phyloP scores from a whole-genome alignment of 208 protist genomes.

The Trypanosoma boissoni region DNA sequence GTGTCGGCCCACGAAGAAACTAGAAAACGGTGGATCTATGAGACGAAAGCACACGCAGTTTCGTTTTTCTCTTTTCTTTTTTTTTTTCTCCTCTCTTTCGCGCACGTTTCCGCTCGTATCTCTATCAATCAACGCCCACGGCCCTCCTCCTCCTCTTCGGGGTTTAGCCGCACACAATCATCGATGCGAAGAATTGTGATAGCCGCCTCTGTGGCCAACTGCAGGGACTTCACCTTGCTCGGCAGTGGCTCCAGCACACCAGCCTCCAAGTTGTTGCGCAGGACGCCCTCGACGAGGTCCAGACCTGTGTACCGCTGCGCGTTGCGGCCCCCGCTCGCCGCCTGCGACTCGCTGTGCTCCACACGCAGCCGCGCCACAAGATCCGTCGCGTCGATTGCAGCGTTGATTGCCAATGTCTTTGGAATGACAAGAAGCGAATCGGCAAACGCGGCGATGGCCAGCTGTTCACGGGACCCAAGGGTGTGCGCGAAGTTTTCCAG shows the following conservation, averaged over 20 bases:
- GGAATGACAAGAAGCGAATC: slow-evolving; percentile 98
- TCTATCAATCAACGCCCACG: slow-evolving; percentile 19
- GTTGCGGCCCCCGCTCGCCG: slow-evolving; percentile 40
- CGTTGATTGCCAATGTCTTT: slow-evolving; percentile 98
- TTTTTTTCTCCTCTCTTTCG: neutral
- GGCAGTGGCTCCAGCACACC: slow-evolving; percentile 99
- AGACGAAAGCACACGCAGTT: neutral
- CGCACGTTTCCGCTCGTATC: neutral
- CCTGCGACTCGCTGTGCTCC: slow-evolving; percentile 87
- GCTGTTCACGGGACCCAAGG: slow-evolving; percentile 97
- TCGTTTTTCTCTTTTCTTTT: slow-evolving; percentile 3
- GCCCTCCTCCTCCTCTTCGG: slow-evolving; percentile 70
- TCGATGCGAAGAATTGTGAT: slow-evolving; percentile 99
- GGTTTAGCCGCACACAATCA: slow-evolving; percentile 98
- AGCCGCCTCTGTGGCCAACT: slow-evolving; percentile 99
- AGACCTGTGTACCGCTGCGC: slow-evolving; percentile 88
- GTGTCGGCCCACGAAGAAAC: neutral
- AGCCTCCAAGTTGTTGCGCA: slow-evolving; percentile 96
- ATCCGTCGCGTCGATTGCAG: slow-evolving; percentile 98
- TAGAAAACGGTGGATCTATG: neutral
- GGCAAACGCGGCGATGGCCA: slow-evolving; percentile 98
- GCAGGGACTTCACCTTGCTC: slow-evolving; percentile 98
- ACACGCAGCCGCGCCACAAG: slow-evolving; percentile 98
- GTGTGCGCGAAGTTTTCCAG: slow-evolving; percentile 97
- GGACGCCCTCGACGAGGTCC: slow-evolving; percentile 93